These are phyloP conservation scores for Ballota nigra DNA, from an alignment of 257 asterid genomes.

Conservation along the genomic window DNA sequence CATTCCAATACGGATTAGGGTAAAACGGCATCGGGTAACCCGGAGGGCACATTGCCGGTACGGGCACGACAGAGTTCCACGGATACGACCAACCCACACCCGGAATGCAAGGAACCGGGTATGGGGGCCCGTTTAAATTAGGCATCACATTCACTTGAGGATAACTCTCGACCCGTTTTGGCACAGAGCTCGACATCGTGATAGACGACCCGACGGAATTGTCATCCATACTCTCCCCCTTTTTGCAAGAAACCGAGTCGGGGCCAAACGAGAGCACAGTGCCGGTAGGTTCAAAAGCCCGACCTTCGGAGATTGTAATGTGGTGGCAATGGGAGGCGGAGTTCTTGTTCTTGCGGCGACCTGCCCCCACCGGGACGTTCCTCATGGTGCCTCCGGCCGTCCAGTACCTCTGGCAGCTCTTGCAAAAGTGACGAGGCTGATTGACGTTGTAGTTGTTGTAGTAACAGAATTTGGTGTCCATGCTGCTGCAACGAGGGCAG, in stretches of 20 bases:
- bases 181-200: conserved; percentile 30
- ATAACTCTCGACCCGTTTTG: conserved; percentile 27
- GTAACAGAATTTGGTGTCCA: conserved; percentile 91
- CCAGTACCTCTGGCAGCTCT: conserved; percentile 96
- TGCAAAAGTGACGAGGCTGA: conserved; percentile 94
- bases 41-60: conserved; percentile 54
- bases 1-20: conserved; percentile 68
- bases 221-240: conserved; percentile 42
- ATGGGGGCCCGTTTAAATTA: conserved; percentile 41
- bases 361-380: conserved; percentile 90
- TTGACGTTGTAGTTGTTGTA: conserved; percentile 82
- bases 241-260: conserved; percentile 26
- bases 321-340: conserved; percentile 52
- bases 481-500: conserved; percentile 92
- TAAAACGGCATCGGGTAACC: conserved; percentile 55
- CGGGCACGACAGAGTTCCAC: too few species aligned
- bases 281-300: conserved; percentile 45
- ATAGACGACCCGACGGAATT: conserved; percentile 41
- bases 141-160: conserved; percentile 39
- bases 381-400: conserved; percentile 97
- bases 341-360: conserved; percentile 78
- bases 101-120: conserved; percentile 56
- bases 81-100: conserved; percentile 66
- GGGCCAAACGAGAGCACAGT: conserved; percentile 69
- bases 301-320: conserved; percentile 57